Percentiles rank a stretch among this genome's conserved stretches.
Conservation (phyloP, 306 rosid species). For the Quillaja saponaria region DNA sequence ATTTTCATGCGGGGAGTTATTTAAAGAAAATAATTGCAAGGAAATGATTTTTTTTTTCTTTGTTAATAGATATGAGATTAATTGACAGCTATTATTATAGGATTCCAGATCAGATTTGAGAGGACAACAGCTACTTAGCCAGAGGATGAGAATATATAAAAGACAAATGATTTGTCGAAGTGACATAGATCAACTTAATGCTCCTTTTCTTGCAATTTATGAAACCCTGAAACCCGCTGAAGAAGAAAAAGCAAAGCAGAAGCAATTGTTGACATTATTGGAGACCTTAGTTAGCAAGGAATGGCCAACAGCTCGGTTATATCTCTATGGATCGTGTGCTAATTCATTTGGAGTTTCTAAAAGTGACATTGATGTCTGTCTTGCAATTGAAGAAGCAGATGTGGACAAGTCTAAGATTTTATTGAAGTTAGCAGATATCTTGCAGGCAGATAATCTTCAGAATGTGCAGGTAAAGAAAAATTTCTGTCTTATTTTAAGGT, state of each 20-base stretch:
- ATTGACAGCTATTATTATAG: conserved; percentile 44
- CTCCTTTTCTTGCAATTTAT: conserved; percentile 64
- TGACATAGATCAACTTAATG: conserved; percentile 67
- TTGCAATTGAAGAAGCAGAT: conserved; percentile 66
- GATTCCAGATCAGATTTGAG: conserved; percentile 77
- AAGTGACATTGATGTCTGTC: conserved; percentile 93
- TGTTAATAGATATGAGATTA: conserved; percentile 23
- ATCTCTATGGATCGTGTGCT: conserved; percentile 93
- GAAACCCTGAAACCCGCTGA: conserved; percentile 76
- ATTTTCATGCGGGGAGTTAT: no score
- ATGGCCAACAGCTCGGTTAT: conserved; percentile 83
- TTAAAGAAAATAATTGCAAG: background rate
- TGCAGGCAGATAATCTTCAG: conserved; percentile 77
- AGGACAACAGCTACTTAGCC: conserved; percentile 65
- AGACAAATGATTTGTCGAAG: conserved; percentile 61
- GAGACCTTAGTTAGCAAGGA: conserved; percentile 68
- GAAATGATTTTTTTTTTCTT: no score
- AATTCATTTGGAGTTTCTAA: conserved; percentile 90
- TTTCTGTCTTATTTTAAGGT: conserved; percentile 24
- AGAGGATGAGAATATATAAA: conserved; percentile 59
- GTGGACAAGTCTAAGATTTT: conserved; percentile 79
- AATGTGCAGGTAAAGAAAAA: conserved; percentile 78
- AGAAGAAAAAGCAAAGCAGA: conserved; percentile 86
- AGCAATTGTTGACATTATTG: conserved; percentile 58
- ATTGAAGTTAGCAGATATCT: conserved; percentile 75